Evolutionary conservation across 1,284 basidiomycete genomes (phyloP).

Genomic region (Microbotryum saponariae): DNA sequence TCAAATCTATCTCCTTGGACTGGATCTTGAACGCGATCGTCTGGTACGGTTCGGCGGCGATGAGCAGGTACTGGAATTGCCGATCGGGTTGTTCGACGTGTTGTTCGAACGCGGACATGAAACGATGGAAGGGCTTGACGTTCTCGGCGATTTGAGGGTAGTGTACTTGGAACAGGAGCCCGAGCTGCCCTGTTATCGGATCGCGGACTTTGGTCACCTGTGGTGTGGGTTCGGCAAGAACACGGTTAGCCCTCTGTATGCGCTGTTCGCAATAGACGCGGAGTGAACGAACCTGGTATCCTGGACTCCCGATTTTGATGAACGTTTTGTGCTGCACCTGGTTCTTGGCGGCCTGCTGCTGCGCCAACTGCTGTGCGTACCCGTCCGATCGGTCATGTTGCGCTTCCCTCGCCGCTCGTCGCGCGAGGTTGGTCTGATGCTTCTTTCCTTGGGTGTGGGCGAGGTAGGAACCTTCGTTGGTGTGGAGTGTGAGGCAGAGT

Average conservation of each 20-base stretch:
- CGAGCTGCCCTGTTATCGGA: slow-evolving; percentile 50
- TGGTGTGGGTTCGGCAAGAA: slow-evolving; percentile 28
- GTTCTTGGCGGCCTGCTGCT: slow-evolving; percentile 51
- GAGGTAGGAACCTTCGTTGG: slow-evolving; percentile 97
- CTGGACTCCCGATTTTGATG: slow-evolving; percentile 93
- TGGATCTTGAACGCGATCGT: slow-evolving; percentile 98
- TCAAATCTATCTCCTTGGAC: slow-evolving; percentile 86
- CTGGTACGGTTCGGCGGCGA: slow-evolving; percentile 97
- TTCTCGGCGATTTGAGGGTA: slow-evolving; percentile 78
- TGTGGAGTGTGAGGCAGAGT: slow-evolving; percentile 93
- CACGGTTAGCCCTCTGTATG: background rate
- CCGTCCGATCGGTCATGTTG: slow-evolving; percentile 54
- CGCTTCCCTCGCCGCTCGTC: slow-evolving; percentile 88
- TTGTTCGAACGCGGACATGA: slow-evolving; percentile 99
- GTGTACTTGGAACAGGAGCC: slow-evolving; percentile 94
- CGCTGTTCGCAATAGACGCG: background rate
- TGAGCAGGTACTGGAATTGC: slow-evolving; percentile 92
- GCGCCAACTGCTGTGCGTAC: slow-evolving; percentile 62
- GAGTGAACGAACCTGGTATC: slow-evolving; percentile 60
- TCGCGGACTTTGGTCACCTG: slow-evolving; percentile 49
- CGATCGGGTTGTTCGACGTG: slow-evolving; percentile 89
- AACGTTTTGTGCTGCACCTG: slow-evolving; percentile 84
- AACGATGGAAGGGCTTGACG: slow-evolving; percentile 76
- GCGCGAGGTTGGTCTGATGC: slow-evolving; percentile 91
- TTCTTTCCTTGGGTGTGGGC: slow-evolving; percentile 99